Conservation (phyloP, 2,329 filamentous ascomycete genomes). For the Metarhizium album region DNA sequence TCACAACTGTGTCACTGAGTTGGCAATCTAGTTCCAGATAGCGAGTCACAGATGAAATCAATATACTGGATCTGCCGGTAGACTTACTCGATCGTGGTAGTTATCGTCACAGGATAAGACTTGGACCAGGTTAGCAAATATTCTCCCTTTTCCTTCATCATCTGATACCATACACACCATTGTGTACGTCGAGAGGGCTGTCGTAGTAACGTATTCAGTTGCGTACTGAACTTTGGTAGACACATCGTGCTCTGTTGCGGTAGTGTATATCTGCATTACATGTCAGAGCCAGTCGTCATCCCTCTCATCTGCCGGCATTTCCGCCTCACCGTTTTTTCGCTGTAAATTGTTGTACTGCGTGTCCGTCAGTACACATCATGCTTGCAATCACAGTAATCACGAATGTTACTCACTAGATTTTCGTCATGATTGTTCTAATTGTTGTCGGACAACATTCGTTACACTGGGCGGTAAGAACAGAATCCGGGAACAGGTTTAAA, state of each 20-base stretch:
- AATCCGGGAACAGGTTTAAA: conserved; percentile 1
- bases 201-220: conserved; percentile 12
- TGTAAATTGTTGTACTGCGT: conserved; percentile 3
- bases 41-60: too few relatives aligned
- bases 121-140: conserved; percentile 5
- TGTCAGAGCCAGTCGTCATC: background rate
- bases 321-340: conserved; percentile 5
- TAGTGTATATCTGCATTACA: conserved; percentile 6
- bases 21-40: background rate
- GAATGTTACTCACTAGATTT: conserved; percentile 2
- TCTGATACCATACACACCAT: conserved; percentile 7
- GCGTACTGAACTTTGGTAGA: conserved; percentile 12
- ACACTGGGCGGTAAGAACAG: background rate
- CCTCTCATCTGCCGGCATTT: background rate
- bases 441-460: conserved; percentile 2
- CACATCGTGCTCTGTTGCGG: conserved; percentile 9
- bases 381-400: background rate
- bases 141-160: background rate
- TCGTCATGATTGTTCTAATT: conserved; percentile 4
- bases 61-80: background rate
- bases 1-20: background rate
- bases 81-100: conserved; percentile 9
- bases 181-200: conserved; percentile 8
- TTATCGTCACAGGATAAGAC: conserved; percentile 15
- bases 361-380: background rate